phyloP scores from a whole-genome alignment of 176 grass and related monocot species.

The Phragmites australis region DNA sequence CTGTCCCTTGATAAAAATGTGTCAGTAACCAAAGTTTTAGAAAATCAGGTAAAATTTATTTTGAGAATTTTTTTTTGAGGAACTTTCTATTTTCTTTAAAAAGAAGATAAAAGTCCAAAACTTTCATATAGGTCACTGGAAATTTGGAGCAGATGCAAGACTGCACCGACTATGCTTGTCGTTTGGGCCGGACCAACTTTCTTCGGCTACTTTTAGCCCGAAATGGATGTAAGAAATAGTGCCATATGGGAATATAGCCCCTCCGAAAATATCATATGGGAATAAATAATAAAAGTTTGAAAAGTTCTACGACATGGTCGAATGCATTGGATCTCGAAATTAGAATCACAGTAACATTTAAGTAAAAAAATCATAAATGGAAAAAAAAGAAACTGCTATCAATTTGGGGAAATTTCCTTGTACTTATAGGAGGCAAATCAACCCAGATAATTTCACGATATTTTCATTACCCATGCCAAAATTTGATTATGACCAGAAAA shows the following conservation, averaged over 20 bases:
- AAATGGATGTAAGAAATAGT: background rate
- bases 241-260: background rate
- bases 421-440: too few species aligned
- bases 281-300: background rate
- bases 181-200: background rate
- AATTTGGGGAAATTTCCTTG: too few species aligned
- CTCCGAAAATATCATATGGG: background rate
- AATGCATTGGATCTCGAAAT: background rate
- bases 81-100: too few species aligned
- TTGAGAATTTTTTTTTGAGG: background rate
- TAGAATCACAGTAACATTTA: background rate
- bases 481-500: too few species aligned
- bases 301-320: background rate
- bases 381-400: too few species aligned
- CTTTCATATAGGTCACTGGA: background rate
- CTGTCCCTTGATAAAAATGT: background rate
- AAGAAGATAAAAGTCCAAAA: background rate
- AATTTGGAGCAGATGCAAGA: background rate
- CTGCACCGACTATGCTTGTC: too few species aligned
- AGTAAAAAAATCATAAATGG: background rate
- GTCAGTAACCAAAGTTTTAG: background rate
- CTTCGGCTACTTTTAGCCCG: background rate
- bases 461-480: too few species aligned
- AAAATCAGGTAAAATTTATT: background rate
- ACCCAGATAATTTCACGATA: too few species aligned